A percentile compares a stretch with the other conserved stretches of the same genome.
Evolutionary conservation across 2,329 filamentous ascomycete genomes (phyloP).

Genomic region (Westerdykella sp.): DNA sequence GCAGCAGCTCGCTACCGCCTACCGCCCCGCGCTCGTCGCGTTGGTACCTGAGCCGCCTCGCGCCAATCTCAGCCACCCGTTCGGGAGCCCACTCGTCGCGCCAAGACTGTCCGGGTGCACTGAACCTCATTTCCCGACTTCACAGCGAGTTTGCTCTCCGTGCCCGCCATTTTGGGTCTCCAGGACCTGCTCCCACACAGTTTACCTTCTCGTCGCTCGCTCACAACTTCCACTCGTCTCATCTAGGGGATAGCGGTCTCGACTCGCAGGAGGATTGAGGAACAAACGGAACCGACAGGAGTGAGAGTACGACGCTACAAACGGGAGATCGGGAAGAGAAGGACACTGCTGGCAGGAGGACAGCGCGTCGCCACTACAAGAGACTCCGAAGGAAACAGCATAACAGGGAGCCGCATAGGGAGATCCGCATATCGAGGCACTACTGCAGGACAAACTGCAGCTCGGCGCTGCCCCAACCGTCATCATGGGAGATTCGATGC

Average conservation of each 20-base stretch:
- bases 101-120: constrained; percentile 20
- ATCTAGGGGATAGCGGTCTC: too few species aligned
- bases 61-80: constrained; percentile 21
- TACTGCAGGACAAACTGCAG: not conserved
- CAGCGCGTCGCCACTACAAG: too few species aligned
- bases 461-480: constrained; percentile 1
- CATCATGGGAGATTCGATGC: constrained; percentile 21
- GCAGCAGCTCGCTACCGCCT: not conserved
- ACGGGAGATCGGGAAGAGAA: too few species aligned
- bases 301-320: too few species aligned
- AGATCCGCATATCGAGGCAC: not conserved
- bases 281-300: too few species aligned
- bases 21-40: not conserved
- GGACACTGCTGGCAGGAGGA: too few species aligned
- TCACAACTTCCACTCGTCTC: constrained; percentile 1
- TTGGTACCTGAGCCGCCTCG: not conserved
- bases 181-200: constrained; percentile 1
- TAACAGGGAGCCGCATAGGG: not conserved
- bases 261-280: too few species aligned
- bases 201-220: constrained; percentile 13
- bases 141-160: constrained; percentile 5
- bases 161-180: too few species aligned
- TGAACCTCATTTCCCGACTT: constrained; percentile 27
- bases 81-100: constrained; percentile 22
- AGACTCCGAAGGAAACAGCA: too few species aligned